phyloP scores from a whole-genome alignment of 2,329 filamentous ascomycete genomes.

The Hysterium pulicare region DNA sequence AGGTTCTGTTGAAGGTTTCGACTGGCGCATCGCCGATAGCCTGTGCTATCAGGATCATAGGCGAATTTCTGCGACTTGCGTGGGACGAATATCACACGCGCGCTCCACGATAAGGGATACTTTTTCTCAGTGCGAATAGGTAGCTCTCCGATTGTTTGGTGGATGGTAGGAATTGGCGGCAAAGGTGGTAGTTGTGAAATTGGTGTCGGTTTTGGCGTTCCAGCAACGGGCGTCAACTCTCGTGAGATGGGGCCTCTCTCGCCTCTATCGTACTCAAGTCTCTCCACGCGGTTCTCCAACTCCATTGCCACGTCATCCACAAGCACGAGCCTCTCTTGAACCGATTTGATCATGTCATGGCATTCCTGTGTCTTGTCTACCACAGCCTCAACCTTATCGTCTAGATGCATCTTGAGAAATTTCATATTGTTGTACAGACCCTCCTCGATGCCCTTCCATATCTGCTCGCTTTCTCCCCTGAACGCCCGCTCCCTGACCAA shows the following conservation, averaged over 20 bases:
- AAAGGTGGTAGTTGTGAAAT: slow-evolving; percentile 26
- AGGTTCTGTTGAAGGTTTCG: slow-evolving; percentile 39
- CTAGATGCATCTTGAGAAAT: slow-evolving; percentile 36
- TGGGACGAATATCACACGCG: slow-evolving; percentile 37
- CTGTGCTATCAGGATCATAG: slow-evolving; percentile 37
- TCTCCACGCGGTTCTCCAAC: slow-evolving; percentile 36
- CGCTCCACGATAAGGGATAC: slow-evolving; percentile 34
- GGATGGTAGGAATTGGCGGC: slow-evolving; percentile 18
- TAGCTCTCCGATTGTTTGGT: slow-evolving; percentile 28
- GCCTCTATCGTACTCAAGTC: slow-evolving; percentile 25
- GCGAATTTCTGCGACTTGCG: slow-evolving; percentile 36
- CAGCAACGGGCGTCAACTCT: slow-evolving; percentile 26
- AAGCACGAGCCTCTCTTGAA: slow-evolving; percentile 34
- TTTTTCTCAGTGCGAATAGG: slow-evolving; percentile 39
- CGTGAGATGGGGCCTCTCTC: slow-evolving; percentile 14
- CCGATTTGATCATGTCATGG: slow-evolving; percentile 34
- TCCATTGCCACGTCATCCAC: slow-evolving; percentile 42
- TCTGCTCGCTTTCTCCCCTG: slow-evolving; percentile 31
- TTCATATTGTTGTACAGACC: slow-evolving; percentile 39
- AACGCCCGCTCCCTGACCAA: slow-evolving; percentile 32
- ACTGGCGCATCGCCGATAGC: slow-evolving; percentile 35
- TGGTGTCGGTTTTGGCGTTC: slow-evolving; percentile 26
- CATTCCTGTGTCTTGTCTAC: slow-evolving; percentile 38
- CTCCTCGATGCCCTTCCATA: slow-evolving; percentile 31
- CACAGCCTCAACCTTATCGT: slow-evolving; percentile 40